These are phyloP conservation scores for Fraxinus platypoda DNA, from an alignment of 305 asterid genomes.

Conservation along the genomic window DNA sequence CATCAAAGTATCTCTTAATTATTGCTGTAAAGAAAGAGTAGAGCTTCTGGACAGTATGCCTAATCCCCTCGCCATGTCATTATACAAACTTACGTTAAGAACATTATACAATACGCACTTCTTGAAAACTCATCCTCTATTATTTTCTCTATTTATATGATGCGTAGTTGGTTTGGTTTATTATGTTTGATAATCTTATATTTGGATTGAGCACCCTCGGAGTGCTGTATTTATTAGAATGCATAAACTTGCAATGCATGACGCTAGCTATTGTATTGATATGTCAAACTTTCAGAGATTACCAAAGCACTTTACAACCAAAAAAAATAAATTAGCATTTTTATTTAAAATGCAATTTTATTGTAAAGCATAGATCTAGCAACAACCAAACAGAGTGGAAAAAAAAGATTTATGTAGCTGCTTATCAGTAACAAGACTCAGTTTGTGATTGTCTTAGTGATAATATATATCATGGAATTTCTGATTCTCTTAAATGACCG, in stretches of 20 bases:
- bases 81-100: neutral
- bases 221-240: neutral
- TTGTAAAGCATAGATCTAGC: neutral
- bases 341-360: neutral
- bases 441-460: neutral
- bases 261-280: neutral
- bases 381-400: neutral
- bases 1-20: conserved; percentile 2
- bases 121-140: conserved; percentile 8
- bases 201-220: conserved; percentile 13
- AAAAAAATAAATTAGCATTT: neutral
- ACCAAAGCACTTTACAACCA: neutral
- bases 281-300: neutral
- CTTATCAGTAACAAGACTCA: neutral
- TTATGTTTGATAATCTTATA: conserved; percentile 13
- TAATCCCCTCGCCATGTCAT: conserved; percentile 1
- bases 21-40: neutral
- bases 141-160: neutral
- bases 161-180: neutral
- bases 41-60: neutral
- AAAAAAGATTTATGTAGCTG: neutral
- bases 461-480: conserved; percentile 11
- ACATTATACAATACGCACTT: neutral
- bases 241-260: neutral
- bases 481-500: conserved; percentile 18